Base-by-base conservation (phyloP, 1,284 basidiomycete genomes). In the Microbotryum silenes-acaulis region DNA sequence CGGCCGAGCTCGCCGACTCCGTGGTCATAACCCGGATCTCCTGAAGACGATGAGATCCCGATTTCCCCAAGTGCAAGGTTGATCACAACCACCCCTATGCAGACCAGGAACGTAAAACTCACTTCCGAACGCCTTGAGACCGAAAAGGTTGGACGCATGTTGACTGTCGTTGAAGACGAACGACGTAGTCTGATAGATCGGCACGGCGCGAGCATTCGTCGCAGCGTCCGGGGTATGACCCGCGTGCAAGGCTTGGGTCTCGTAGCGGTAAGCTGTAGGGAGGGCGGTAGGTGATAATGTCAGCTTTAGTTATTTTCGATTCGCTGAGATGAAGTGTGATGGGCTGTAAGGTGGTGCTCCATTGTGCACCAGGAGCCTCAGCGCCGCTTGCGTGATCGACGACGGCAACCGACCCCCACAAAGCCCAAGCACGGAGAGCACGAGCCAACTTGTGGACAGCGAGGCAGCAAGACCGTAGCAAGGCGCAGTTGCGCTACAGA, bases 61-160 rank as follows among this genome's bases (percentile, higher is more conserved):
- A 42, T 10, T 12, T 2, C 37, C 2, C 37, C 37, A 18, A 50
- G 48, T 29, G 12, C 27, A 20, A 50, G 1, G 1, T n/a, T 50
- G 21, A 23, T 21, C 48, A 50, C 14, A 50, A 10, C 27, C 5
- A 50, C 4, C 0, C 21, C 18, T 14, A 7, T 50, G 20, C 12
- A 50, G 48, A 14, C 14, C 2, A 23, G 23, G 27, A 12, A 50
- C 27, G 25, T 31, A 18, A 42, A 18, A 42, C 37, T 42, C 16
- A 42, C 37, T 42, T 42, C 37, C 37, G 37, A 42, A 77, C 12
- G 83, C 78, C 70, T 83, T 83, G 64, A 91, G 75, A 21, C 83
- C 86, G 74, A 91, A 92, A 52, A 93, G 80, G 73, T 90, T 86
- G 25, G 89, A 88, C 8, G 80, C 90, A 70, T 93, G 89, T 83